Evolutionary conservation across 305 asterid species (phyloP).

Genomic region (Caryopteris hybrid): DNA sequence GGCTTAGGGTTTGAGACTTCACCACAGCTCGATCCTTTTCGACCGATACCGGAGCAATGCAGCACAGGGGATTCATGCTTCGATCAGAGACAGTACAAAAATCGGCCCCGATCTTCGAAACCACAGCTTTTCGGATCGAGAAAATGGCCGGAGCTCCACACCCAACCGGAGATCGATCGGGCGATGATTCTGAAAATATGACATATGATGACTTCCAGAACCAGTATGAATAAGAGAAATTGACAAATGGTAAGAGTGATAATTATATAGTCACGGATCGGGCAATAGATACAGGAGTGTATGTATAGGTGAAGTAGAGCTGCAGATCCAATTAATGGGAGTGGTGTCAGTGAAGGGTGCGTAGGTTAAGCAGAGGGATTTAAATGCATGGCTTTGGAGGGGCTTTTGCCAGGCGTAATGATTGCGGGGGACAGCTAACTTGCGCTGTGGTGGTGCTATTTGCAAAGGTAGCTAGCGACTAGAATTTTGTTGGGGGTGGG

Average conservation of each 20-base stretch:
- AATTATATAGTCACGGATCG: slow-evolving; percentile 16
- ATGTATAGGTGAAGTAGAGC: slow-evolving; percentile 31
- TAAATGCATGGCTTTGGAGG: slow-evolving; percentile 41
- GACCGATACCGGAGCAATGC: slow-evolving; percentile 99
- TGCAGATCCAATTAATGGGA: slow-evolving; percentile 55
- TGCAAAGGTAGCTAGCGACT: slow-evolving; percentile 19
- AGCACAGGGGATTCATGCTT: slow-evolving; percentile 93
- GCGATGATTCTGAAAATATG: slow-evolving; percentile 41
- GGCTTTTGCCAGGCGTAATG: slow-evolving; percentile 35
- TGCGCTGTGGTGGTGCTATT: slow-evolving; percentile 44
- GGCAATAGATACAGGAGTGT: slow-evolving; percentile 23
- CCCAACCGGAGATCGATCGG: slow-evolving; percentile 65
- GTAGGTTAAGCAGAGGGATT: slow-evolving; percentile 51
- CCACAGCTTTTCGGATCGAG: slow-evolving; percentile 12
- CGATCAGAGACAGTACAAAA: not conserved
- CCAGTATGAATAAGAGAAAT: not conserved
- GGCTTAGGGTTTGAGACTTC: slow-evolving; percentile 59
- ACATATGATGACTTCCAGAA: slow-evolving; percentile 37
- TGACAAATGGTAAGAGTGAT: slow-evolving; percentile 9
- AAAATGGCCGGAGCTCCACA: slow-evolving; percentile 19
- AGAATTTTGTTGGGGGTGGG: slow-evolving; percentile 29
- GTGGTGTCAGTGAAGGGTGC: slow-evolving; percentile 46
- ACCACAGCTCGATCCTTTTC: slow-evolving; percentile 79
- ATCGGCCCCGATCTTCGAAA: slow-evolving; percentile 40
- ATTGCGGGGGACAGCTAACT: slow-evolving; percentile 56